Conservation (phyloP, 768 basidiomycete species). For the Termitomyces sp. region DNA sequence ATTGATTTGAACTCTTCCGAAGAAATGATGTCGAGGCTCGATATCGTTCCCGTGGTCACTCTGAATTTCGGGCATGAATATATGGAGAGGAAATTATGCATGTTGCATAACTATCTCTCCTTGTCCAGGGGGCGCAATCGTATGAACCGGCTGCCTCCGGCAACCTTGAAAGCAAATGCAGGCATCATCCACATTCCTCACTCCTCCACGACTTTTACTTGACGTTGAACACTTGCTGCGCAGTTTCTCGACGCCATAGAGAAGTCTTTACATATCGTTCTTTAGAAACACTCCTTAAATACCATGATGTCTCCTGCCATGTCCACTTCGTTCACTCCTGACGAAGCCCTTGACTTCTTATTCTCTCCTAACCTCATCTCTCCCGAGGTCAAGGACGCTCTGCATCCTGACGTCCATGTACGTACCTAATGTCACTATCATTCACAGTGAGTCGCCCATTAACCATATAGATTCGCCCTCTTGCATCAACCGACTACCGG, state of each 20-base stretch:
- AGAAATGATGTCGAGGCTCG: background rate
- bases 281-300: conserved; percentile 5
- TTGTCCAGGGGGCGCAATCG: background rate
- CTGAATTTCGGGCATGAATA: background rate
- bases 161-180: background rate
- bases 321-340: conserved; percentile 42
- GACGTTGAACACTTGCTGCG: background rate
- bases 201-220: background rate
- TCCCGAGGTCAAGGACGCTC: conserved; percentile 45
- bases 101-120: background rate
- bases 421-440: background rate
- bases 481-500: conserved; percentile 77
- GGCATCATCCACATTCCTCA: background rate
- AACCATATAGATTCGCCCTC: conserved; percentile 71
- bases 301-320: conserved; percentile 10
- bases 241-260: background rate
- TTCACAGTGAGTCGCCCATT: background rate
- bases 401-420: conserved; percentile 51
- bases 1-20: background rate
- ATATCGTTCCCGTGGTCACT: background rate
- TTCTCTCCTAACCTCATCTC: conserved; percentile 75
- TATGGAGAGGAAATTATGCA: background rate
- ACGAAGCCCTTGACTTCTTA: conserved; percentile 67
- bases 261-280: background rate
- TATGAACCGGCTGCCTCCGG: background rate